Conservation (phyloP, 148 eudicot species). For the Selenicereus undatus region DNA sequence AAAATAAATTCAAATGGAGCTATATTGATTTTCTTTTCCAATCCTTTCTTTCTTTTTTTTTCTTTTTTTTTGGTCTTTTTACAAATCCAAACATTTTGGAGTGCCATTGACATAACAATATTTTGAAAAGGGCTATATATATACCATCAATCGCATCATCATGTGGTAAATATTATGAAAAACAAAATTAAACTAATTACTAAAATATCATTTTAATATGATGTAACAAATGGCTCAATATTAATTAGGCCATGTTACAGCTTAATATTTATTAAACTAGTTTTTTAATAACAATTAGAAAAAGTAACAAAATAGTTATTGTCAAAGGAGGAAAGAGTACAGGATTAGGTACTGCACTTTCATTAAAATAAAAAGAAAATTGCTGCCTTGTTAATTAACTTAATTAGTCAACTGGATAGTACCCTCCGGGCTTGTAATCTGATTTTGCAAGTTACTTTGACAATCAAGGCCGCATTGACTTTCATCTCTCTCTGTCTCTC, state of each 20-base stretch:
- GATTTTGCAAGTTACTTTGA: background rate
- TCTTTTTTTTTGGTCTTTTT: too few species aligned
- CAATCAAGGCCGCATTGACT: conserved; percentile 2
- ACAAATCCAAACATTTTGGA: too few species aligned
- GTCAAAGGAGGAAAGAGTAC: background rate
- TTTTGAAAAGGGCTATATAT: too few species aligned
- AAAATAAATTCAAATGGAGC: too few species aligned
- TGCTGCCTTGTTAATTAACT: background rate
- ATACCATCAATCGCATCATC: background rate
- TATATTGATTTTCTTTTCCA: too few species aligned
- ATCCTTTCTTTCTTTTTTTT: too few species aligned
- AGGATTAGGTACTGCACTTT: background rate
- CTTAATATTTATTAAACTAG: background rate
- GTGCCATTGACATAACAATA: too few species aligned
- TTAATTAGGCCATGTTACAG: background rate
- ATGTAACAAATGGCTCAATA: background rate
- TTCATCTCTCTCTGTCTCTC: background rate
- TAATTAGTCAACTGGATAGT: background rate
- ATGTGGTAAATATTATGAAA: background rate
- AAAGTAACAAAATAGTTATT: background rate
- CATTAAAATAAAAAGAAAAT: background rate
- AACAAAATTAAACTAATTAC: background rate
- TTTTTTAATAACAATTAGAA: background rate
- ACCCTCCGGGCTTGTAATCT: background rate
- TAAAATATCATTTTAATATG: background rate